Conservation (phyloP, 2,329 filamentous ascomycete genomes). For the Penicillium sp. region DNA sequence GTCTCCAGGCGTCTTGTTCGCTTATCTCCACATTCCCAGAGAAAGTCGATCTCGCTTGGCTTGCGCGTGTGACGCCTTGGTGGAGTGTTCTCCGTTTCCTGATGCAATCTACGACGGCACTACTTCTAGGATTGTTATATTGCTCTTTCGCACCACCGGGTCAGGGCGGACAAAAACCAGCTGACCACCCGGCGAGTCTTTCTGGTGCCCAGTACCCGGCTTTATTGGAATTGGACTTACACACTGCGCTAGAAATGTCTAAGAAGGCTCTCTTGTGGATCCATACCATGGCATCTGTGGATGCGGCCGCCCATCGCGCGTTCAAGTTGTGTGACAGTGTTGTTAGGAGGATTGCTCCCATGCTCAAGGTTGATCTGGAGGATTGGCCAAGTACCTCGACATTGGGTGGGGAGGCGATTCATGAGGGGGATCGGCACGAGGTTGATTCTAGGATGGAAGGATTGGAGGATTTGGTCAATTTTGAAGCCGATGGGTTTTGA, state of each 20-base stretch:
- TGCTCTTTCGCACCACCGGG: conserved; percentile 2
- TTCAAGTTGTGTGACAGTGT: conserved; percentile 37
- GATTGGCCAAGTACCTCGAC: conserved; percentile 29
- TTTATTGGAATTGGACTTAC: conserved; percentile 24
- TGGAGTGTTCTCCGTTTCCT: conserved; percentile 46
- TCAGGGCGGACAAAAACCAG: neutral
- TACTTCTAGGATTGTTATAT: conserved; percentile 40
- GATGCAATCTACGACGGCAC: conserved; percentile 44
- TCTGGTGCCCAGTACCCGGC: conserved; percentile 18
- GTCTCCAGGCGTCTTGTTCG: conserved; percentile 40
- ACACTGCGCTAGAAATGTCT: conserved; percentile 25
- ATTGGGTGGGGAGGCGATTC: neutral
- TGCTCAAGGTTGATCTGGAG: conserved; percentile 29
- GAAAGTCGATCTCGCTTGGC: conserved; percentile 32
- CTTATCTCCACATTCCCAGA: conserved; percentile 41
- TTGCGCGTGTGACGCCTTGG: conserved; percentile 40
- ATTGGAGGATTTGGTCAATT: conserved; percentile 22
- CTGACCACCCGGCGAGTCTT: conserved; percentile 3
- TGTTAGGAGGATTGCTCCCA: conserved; percentile 31
- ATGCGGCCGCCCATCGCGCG: conserved; percentile 34
- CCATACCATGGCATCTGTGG: conserved; percentile 31
- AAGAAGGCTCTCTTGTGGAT: conserved; percentile 44
- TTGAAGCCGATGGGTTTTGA: conserved; percentile 11
- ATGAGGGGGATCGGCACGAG: neutral
- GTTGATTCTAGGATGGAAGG: conserved; percentile 7